These are phyloP conservation scores for Pyrus communis DNA, from an alignment of 306 rosid genomes.

Conservation along the genomic window DNA sequence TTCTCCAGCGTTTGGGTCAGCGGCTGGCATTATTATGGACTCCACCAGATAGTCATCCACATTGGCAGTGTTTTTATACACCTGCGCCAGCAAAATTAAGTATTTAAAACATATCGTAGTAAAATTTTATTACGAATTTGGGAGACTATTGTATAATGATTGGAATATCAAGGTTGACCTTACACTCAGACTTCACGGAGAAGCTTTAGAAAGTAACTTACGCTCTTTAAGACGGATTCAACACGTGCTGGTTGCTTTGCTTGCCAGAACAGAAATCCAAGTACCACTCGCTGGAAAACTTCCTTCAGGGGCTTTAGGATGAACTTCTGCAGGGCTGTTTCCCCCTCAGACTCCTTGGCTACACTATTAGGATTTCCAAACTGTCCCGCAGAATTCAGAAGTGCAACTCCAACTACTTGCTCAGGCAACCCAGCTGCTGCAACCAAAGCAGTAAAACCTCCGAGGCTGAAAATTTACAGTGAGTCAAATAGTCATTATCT, in stretches of 20 bases:
- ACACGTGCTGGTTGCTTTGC: slow-evolving; percentile 81
- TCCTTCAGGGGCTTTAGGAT: slow-evolving; percentile 72
- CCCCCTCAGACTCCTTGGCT: slow-evolving; percentile 48
- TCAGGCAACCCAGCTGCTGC: slow-evolving; percentile 65
- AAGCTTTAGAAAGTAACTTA: slow-evolving; percentile 27
- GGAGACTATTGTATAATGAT: not conserved
- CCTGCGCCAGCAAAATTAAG: slow-evolving; percentile 34
- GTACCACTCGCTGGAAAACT: slow-evolving; percentile 69
- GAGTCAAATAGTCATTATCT: slow-evolving; percentile 7
- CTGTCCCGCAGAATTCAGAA: slow-evolving; percentile 90
- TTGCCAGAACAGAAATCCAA: slow-evolving; percentile 91
- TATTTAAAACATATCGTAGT: not conserved
- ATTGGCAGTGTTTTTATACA: slow-evolving; percentile 62
- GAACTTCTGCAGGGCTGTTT: slow-evolving; percentile 51
- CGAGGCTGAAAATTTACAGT: slow-evolving; percentile 63
- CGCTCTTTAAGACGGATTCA: slow-evolving; percentile 74
- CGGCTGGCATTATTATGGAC: slow-evolving; percentile 79
- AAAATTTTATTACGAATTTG: not conserved
- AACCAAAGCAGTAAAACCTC: slow-evolving; percentile 91
- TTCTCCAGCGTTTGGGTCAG: slow-evolving; percentile 89
- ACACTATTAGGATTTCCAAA: slow-evolving; percentile 52
- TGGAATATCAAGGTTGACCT: not conserved
- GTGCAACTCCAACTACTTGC: slow-evolving; percentile 65
- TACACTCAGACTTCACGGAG: not conserved
- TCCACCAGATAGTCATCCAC: slow-evolving; percentile 93